Percentiles rank a stretch among this genome's conserved stretches.
Evolutionary conservation across 1,139 yeast species (phyloP).

Genomic region (Magnusiomyces paraingens): DNA sequence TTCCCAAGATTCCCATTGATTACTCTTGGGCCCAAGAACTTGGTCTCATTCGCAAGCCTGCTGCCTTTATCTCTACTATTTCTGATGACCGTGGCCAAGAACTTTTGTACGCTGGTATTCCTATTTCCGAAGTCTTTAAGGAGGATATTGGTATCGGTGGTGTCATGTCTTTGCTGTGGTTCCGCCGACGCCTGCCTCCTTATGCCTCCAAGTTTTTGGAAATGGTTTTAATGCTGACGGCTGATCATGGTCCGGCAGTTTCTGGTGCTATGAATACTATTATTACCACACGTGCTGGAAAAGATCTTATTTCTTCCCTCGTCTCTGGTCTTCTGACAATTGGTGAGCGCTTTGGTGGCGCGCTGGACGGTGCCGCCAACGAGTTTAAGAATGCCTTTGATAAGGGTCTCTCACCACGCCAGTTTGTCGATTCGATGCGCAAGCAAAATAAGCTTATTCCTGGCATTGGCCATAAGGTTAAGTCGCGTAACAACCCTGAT

Average conservation of each 20-base stretch:
- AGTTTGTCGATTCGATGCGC: conserved; percentile 43
- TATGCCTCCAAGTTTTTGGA: conserved; percentile 43
- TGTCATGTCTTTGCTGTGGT: conserved; percentile 44
- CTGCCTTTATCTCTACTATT: conserved; percentile 43
- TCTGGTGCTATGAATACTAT: conserved; percentile 45
- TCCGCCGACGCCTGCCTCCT: conserved; percentile 40
- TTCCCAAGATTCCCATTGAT: conserved; percentile 44
- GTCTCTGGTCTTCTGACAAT: conserved; percentile 42
- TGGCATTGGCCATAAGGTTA: conserved; percentile 44
- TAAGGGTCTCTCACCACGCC: conserved; percentile 41
- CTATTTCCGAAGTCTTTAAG: conserved; percentile 42
- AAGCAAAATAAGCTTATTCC: conserved; percentile 44
- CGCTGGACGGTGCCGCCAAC: conserved; percentile 43
- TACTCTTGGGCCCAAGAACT: conserved; percentile 45
- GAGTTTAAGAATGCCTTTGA: conserved; percentile 42
- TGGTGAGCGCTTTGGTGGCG: conserved; percentile 44
- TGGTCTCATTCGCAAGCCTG: conserved; percentile 43
- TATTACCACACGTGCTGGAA: conserved; percentile 44
- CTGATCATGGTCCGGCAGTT: conserved; percentile 46
- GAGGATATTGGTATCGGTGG: conserved; percentile 45
- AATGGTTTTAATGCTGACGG: conserved; percentile 44
- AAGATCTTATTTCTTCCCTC: conserved; percentile 41
- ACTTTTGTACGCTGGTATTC: conserved; percentile 42
- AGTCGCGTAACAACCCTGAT: conserved; percentile 44
- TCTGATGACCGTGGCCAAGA: conserved; percentile 46